These are phyloP conservation scores for Rhynchospora breviuscula DNA, from an alignment of 176 grass and related monocot genomes.

Conservation along the genomic window DNA sequence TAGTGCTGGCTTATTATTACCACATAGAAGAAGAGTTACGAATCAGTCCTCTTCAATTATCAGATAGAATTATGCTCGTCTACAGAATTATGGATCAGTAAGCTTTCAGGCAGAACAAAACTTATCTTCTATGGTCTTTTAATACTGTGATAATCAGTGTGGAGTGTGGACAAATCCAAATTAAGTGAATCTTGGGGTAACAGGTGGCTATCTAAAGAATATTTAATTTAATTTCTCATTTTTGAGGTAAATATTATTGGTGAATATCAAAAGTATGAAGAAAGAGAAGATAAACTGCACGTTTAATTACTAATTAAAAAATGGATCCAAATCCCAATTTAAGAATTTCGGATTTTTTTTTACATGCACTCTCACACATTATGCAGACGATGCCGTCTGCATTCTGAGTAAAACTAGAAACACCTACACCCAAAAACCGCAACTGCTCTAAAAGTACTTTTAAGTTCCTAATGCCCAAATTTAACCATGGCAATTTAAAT, in stretches of 20 bases:
- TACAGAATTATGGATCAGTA: neutral
- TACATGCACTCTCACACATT: neutral
- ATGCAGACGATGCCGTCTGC: neutral
- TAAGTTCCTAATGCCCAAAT: slow-evolving; percentile 1
- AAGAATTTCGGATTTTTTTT: neutral
- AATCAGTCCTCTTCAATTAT: neutral
- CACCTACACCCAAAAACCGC: neutral
- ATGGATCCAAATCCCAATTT: neutral
- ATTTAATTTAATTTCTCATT: neutral
- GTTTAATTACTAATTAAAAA: neutral
- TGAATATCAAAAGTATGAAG: neutral
- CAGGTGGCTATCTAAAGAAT: neutral
- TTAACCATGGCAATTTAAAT: slow-evolving; percentile 25
- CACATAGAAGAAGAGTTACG: neutral
- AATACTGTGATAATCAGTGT: neutral
- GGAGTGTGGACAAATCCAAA: neutral
- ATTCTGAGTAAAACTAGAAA: neutral
- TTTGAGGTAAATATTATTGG: no score
- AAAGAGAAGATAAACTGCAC: neutral
- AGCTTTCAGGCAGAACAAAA: neutral
- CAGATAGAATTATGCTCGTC: neutral
- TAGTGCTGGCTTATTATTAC: neutral
- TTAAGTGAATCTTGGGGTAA: neutral
- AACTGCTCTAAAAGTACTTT: neutral
- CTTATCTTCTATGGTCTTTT: neutral